Conservation (phyloP, 306 rosid species). For the Pyrus communis region DNA sequence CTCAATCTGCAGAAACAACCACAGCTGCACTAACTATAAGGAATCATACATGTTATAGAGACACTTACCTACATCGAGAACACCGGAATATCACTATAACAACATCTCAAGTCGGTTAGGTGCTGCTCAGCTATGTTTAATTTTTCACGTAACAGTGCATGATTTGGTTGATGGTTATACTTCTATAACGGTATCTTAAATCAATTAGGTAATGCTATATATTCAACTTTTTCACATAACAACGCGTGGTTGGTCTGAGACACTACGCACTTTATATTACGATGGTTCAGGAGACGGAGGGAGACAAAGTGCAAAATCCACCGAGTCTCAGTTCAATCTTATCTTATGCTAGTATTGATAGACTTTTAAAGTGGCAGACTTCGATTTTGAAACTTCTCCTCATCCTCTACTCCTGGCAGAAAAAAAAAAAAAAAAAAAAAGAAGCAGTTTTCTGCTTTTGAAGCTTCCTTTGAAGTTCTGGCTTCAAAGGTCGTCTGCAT, state of each 20-base stretch:
- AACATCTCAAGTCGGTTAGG: too few species aligned
- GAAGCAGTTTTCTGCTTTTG: constrained; percentile 14
- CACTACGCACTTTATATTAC: neutral
- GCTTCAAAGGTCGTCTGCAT: neutral
- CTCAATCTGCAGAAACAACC: constrained; percentile 28
- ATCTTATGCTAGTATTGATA: neutral
- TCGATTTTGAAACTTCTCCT: neutral
- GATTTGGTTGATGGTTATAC: too few species aligned
- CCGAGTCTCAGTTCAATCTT: neutral
- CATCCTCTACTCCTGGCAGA: neutral
- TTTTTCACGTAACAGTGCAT: too few species aligned
- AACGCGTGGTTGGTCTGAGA: too few species aligned
- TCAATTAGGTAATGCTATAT: too few species aligned
- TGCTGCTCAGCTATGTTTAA: too few species aligned
- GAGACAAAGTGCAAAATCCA: constrained; percentile 10
- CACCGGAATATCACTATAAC: too few species aligned
- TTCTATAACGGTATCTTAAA: too few species aligned
- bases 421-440: neutral
- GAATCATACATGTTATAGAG: too few species aligned
- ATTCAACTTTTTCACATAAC: too few species aligned
- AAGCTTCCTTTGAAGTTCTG: constrained; percentile 1
- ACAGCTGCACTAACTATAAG: neutral
- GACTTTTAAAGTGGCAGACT: constrained; percentile 2
- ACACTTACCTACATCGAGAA: too few species aligned
- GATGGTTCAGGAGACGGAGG: constrained; percentile 19